A percentile compares a stretch with the other conserved stretches of the same genome.
Evolutionary conservation across 768 basidiomycete species (phyloP).

Genomic region (Agrocybe pediades): DNA sequence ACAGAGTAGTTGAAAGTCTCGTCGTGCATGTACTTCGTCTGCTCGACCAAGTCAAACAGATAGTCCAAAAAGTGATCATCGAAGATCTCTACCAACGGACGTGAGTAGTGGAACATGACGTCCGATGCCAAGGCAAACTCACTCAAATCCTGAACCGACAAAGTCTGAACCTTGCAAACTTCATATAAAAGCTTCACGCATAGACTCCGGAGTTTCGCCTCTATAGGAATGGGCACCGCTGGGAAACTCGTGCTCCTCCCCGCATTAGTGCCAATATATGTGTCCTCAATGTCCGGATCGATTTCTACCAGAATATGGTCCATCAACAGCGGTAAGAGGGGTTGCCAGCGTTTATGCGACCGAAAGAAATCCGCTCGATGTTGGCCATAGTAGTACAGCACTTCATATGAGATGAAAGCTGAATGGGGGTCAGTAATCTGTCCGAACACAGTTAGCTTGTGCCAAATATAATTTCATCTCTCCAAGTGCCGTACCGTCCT

Average conservation of each 20-base stretch:
- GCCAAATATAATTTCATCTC: constrained; percentile 4
- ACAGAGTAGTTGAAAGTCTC: constrained; percentile 95
- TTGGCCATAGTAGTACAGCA: constrained; percentile 77
- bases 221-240: constrained; percentile 69
- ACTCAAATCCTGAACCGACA: constrained; percentile 81
- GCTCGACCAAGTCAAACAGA: constrained; percentile 92
- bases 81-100: constrained; percentile 63
- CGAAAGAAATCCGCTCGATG: constrained; percentile 71
- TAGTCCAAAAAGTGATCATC: constrained; percentile 83
- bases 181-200: constrained; percentile 84
- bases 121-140: constrained; percentile 30
- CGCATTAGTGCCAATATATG: constrained; percentile 47
- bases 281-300: constrained; percentile 71
- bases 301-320: constrained; percentile 83
- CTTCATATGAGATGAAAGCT: constrained; percentile 76
- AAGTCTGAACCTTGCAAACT: constrained; percentile 88
- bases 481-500: constrained; percentile 53
- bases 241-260: constrained; percentile 35
- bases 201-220: constrained; percentile 76
- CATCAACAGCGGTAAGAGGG: constrained; percentile 80
- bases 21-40: constrained; percentile 84
- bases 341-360: constrained; percentile 81
- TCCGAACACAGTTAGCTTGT: constrained; percentile 3
- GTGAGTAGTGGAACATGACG: background rate
- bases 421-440: constrained; percentile 86